A percentile compares a stretch with the other conserved stretches of the same genome.
These are phyloP conservation scores for Juncus inflexus DNA, from an alignment of 176 grass and related monocot species.

Conservation along the genomic window DNA sequence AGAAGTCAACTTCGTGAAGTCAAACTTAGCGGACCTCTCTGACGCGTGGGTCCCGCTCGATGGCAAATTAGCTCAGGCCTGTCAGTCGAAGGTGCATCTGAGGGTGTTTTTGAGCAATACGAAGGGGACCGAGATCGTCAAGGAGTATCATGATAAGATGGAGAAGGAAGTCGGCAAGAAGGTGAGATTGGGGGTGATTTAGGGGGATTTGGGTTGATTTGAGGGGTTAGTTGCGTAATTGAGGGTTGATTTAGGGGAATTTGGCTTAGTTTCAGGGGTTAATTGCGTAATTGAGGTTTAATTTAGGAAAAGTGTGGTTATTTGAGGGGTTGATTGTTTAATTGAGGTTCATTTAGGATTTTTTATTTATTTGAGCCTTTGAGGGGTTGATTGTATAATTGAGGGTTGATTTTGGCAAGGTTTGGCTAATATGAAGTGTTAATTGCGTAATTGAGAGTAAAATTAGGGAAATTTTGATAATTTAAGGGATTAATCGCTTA, in stretches of 20 bases:
- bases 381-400: no score
- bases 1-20: conserved; percentile 95
- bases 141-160: conserved; percentile 72
- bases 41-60: conserved; percentile 80
- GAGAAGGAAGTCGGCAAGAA: conserved; percentile 96
- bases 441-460: no score
- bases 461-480: no score
- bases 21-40: conserved; percentile 59
- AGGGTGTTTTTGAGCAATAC: conserved; percentile 84
- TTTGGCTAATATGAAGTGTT: no score
- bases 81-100: conserved; percentile 78
- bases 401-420: no score
- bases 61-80: conserved; percentile 83
- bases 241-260: no score
- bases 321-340: no score
- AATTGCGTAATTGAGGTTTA: no score
- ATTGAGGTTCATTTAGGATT: no score
- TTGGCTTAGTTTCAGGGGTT: neutral
- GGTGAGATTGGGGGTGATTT: conserved; percentile 31
- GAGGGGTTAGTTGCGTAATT: neutral
- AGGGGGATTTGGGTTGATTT: no score
- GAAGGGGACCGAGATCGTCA: conserved; percentile 55
- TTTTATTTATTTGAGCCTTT: no score
- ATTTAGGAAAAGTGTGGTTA: no score
- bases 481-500: neutral